Base-by-base conservation (phyloP, 2,329 filamentous ascomycete species). In the Pyrenochaeta sp. region DNA sequence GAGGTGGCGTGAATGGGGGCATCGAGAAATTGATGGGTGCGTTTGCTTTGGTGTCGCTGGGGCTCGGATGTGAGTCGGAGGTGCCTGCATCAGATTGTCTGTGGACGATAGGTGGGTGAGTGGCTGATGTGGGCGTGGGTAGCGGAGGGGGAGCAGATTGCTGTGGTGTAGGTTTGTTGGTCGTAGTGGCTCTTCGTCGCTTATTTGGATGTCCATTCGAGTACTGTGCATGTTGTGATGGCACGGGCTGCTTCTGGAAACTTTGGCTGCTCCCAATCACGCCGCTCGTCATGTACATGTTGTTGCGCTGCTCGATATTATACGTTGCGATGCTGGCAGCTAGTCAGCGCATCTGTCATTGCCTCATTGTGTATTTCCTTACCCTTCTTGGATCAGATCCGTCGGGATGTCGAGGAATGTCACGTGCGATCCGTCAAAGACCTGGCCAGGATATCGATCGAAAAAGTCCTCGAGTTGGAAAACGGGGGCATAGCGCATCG, bases 381-480 rank as follows among this genome's bases (percentile, higher is more conserved):
- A 83, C 39, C 78, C 74, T 56, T 88, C 83, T 10, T 81, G 75
- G 2, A 79, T 72, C 29, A 81, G 80, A 50, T 89, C 86, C 10
- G 85, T 72, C 6, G 80, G 70, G 1, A 87, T 80, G 57, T 93
- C 88, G 1, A 81, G 74, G 40, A 94, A 82, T 11, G 82, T 86
- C 24, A 93, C 77, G 61, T 91, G 88, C 1, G 88, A 85, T 2
- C 87, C 83, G 58, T 94, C 89, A 41, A 94, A 89, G 4, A 79
- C 76, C 43, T 84, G 79, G 1, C 85, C 86, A 0, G 83, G 84
- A 14, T 96, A 96, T 19, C 90, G 81, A 58, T 94, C 89, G 58
- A 94, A 92, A 69, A 95, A 95, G 63, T 94, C 89, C 53, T 94
- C 90, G 10, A 92, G 81, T 49, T 94, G 89, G 61, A 94, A 93